A percentile compares a stretch with the other conserved stretches of the same genome.
These are phyloP conservation scores for Trypethelium eluteriae DNA, from an alignment of 495 filamentous ascomycete species.

Conservation along the genomic window DNA sequence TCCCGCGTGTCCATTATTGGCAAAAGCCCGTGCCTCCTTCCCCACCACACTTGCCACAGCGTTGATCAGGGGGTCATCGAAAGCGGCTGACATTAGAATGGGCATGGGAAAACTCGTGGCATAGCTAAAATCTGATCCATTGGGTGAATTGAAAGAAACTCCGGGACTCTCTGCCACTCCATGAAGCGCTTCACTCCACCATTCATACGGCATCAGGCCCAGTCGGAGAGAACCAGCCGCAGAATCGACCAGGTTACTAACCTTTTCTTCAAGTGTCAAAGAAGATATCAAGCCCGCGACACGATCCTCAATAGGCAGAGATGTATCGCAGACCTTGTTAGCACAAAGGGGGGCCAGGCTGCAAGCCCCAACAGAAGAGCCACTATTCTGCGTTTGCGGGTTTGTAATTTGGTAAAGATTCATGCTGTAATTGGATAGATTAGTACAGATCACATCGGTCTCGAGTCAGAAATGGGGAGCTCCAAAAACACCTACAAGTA, in stretches of 20 bases:
- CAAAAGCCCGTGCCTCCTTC: constrained; percentile 28
- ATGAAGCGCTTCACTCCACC: constrained; percentile 45
- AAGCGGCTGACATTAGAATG: constrained; percentile 40
- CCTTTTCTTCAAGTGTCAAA: constrained; percentile 21
- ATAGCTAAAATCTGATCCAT: constrained; percentile 36
- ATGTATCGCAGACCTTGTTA: constrained; percentile 21
- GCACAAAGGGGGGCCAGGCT: constrained; percentile 23
- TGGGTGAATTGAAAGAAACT: constrained; percentile 22
- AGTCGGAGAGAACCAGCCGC: constrained; percentile 46
- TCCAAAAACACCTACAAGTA: not conserved
- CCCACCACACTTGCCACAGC: constrained; percentile 33
- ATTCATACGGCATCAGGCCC: constrained; percentile 49
- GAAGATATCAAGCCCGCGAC: constrained; percentile 16
- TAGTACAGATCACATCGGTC: not conserved
- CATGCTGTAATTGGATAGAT: not conserved
- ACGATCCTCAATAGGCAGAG: constrained; percentile 18
- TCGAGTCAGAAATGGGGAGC: not conserved
- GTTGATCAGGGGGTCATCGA: constrained; percentile 44
- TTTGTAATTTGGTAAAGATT: constrained; percentile 2
- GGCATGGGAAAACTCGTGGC: constrained; percentile 45
- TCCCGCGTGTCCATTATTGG: constrained; percentile 22
- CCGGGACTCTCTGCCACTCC: constrained; percentile 32
- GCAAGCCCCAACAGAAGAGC: constrained; percentile 18
- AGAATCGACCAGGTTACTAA: constrained; percentile 15
- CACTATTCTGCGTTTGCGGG: constrained; percentile 2